Percentiles rank a stretch among this genome's conserved stretches.
phyloP scores from a whole-genome alignment of 2,329 filamentous ascomycete species.

The Fusarium chlamydosporum region DNA sequence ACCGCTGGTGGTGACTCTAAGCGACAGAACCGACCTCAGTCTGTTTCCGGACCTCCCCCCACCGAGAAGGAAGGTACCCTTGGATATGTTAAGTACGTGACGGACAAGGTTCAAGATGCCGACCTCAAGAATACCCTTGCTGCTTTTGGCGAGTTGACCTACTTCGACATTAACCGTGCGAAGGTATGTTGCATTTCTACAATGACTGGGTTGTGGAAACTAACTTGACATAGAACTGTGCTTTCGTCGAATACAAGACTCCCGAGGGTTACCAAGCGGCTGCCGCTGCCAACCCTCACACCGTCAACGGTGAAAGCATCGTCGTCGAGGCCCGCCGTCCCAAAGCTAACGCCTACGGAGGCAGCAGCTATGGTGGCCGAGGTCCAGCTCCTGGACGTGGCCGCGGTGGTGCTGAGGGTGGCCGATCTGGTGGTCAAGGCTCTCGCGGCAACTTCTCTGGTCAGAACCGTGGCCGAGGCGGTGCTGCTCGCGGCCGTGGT shows the following conservation, averaged over 20 bases:
- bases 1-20: conserved; percentile 87
- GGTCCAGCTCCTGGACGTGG: conserved; percentile 73
- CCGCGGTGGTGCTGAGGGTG: conserved; percentile 74
- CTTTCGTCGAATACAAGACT: conserved; percentile 93
- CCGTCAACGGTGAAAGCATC: conserved; percentile 85
- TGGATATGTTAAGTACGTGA: conserved; percentile 96
- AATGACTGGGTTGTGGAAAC: neutral
- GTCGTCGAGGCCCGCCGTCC: conserved; percentile 90
- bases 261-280: conserved; percentile 86
- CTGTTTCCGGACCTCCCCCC: conserved; percentile 68
- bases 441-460: conserved; percentile 80
- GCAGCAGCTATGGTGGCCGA: conserved; percentile 75
- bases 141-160: conserved; percentile 78
- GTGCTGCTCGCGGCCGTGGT: conserved; percentile 74
- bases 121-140: conserved; percentile 79
- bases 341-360: conserved; percentile 78
- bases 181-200: conserved; percentile 74
- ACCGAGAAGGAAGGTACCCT: conserved; percentile 81
- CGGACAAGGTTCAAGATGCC: conserved; percentile 83
- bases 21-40: conserved; percentile 82
- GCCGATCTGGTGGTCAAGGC: conserved; percentile 72
- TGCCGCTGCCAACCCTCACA: conserved; percentile 85
- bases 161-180: conserved; percentile 82
- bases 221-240: conserved; percentile 79
- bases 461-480: conserved; percentile 75